A percentile compares a stretch with the other conserved stretches of the same genome.
These are phyloP conservation scores for Boletus sensibilis DNA, from an alignment of 768 basidiomycete species.

Conservation along the genomic window DNA sequence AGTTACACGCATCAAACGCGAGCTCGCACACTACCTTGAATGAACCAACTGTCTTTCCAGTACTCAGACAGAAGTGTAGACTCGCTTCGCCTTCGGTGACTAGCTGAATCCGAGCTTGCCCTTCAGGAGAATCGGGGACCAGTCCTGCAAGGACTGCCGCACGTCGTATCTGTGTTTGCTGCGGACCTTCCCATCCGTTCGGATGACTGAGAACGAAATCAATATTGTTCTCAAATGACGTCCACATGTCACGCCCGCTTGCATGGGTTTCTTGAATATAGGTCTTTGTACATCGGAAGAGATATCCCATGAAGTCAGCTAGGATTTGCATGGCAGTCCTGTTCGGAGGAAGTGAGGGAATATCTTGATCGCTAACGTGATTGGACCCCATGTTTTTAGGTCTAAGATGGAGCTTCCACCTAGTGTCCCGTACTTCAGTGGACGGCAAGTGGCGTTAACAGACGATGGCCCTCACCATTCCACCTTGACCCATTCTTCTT, in stretches of 20 bases:
- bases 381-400: conserved; percentile 24
- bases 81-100: conserved; percentile 56
- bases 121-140: conserved; percentile 36
- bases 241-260: conserved; percentile 42
- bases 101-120: conserved; percentile 40
- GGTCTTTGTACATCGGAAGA: conserved; percentile 40
- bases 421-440: conserved; percentile 12
- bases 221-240: conserved; percentile 39
- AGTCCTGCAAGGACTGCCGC: conserved; percentile 44
- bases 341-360: conserved; percentile 43
- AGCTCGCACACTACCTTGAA: conserved; percentile 21
- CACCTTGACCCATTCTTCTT: conserved; percentile 31
- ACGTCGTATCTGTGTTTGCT: conserved; percentile 43
- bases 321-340: conserved; percentile 45
- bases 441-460: neutral
- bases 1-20: neutral
- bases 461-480: conserved; percentile 29
- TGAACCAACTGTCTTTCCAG: conserved; percentile 31
- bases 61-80: conserved; percentile 47
- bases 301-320: conserved; percentile 48
- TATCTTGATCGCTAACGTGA: conserved; percentile 32
- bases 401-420: conserved; percentile 39
- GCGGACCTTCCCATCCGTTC: conserved; percentile 47
- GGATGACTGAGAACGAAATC: conserved; percentile 50
- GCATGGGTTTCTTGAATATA: conserved; percentile 49